Evolutionary conservation across 306 rosid genomes (phyloP), one percentile per base, ranked within the genome.

Genomic region (Trifolium fragiferum): DNA sequence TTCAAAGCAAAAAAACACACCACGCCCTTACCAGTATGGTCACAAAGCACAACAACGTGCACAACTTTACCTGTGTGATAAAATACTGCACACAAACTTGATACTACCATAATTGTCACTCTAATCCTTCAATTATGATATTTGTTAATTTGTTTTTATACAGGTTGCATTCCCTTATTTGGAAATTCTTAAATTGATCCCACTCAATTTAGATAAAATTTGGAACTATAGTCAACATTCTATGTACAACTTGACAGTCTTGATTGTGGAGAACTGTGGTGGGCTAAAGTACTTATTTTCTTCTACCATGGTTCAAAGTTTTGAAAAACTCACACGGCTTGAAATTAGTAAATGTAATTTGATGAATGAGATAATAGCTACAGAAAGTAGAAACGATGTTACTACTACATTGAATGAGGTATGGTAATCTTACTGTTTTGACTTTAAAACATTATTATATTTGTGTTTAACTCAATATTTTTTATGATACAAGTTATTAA

Each of bases 281-380:
- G 51, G 32, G 8, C n/a, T 64, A 11, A 18, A 64, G 18, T 64
- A 38, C 10, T 38, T 64, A 19, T 18, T 64, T 8, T 19, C 50
- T 6, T 37, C 70, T 40, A 18, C 68, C 13, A 35, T 63, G 27
- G 27, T 62, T 62, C 25, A n/a, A 3, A 33, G 46, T 35, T 62
- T 62, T 35, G 20, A 0, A 37, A 62, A 18, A 47, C 68, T 62
- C 46, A 35, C 1, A 35, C 3, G 23, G 1, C 68, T 62, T n/a
- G 68, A 62, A 62, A 35, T 63, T 35, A 63, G 68, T 35, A 63
- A 63, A 4, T 63, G 68, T 63, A 19, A 18, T n/a, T 35, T 63
- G 27, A 35, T 63, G 46, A 12, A 63, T 10, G 68, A 63, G n/a
- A 33, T 63, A 63, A 35, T 63, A 35, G 15, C 47, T 35, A 35